These are phyloP conservation scores for Cryptococcus neoformans DNA, from an alignment of 1,284 basidiomycete genomes.

Conservation along the genomic window DNA sequence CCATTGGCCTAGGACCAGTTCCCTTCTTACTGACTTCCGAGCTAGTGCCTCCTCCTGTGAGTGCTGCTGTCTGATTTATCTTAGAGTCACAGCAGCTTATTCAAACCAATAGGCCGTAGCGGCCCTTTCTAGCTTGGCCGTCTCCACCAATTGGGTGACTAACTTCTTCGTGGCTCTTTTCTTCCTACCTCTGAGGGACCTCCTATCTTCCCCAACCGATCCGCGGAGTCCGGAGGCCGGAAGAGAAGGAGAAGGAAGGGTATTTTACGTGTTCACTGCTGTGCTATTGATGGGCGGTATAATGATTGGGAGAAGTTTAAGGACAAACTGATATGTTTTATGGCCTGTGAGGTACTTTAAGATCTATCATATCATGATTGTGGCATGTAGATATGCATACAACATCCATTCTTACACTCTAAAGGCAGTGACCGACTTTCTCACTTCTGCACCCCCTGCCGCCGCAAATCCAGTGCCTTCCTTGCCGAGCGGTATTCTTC, in stretches of 20 bases:
- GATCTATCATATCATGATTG: neutral
- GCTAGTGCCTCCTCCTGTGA: slow-evolving; percentile 71
- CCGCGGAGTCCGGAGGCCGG: slow-evolving; percentile 32
- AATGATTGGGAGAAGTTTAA: slow-evolving; percentile 29
- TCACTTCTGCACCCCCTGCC: slow-evolving; percentile 78
- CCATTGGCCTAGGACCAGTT: slow-evolving; percentile 83
- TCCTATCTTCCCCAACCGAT: slow-evolving; percentile 51
- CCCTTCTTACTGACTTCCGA: slow-evolving; percentile 94
- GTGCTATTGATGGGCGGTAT: slow-evolving; percentile 25
- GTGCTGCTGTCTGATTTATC: slow-evolving; percentile 31
- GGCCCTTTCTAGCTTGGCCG: slow-evolving; percentile 73
- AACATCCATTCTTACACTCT: slow-evolving; percentile 25
- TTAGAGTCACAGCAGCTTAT: neutral
- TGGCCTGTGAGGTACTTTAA: no score
- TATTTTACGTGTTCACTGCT: slow-evolving; percentile 74
- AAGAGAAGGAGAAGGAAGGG: slow-evolving; percentile 63
- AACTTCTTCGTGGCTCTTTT: slow-evolving; percentile 78
- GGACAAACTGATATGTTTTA: no score
- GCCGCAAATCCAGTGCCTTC: slow-evolving; percentile 89
- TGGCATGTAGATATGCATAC: neutral
- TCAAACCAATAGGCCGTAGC: slow-evolving; percentile 64
- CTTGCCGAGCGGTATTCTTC: slow-evolving; percentile 57
- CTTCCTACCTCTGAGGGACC: slow-evolving; percentile 77
- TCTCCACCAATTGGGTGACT: slow-evolving; percentile 81
- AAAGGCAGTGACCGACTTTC: slow-evolving; percentile 37